phyloP scores from a whole-genome alignment of 495 filamentous ascomycete species.

The Podospora anserina region DNA sequence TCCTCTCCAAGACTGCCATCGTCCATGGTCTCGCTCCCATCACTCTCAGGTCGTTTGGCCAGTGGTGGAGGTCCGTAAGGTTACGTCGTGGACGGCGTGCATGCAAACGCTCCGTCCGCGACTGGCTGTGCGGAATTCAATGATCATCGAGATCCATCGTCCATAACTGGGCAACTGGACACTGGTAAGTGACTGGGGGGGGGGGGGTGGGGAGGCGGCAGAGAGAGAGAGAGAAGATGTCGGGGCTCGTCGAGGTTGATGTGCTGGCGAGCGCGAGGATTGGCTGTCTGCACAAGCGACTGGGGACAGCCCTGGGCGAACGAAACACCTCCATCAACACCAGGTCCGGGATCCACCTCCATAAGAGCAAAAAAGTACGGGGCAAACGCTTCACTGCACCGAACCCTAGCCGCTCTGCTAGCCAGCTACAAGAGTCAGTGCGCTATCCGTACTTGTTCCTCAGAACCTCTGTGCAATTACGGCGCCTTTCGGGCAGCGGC shows the following conservation, averaged over 20 bases:
- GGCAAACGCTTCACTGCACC: not conserved
- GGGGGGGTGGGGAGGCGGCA: no score
- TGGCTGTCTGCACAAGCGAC: conserved; percentile 26
- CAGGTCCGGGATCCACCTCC: conserved; percentile 1
- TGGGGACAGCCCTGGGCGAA: conserved; percentile 14
- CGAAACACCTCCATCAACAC: conserved; percentile 8
- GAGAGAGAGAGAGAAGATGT: conserved; percentile 5
- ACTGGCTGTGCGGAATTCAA: conserved; percentile 28
- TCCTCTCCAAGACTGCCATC: conserved; percentile 35
- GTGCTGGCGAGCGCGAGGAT: conserved; percentile 37
- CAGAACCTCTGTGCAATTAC: not conserved
- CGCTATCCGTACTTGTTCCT: not conserved
- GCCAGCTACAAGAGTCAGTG: not conserved
- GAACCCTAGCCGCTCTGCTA: conserved; percentile 1
- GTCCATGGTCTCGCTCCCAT: conserved; percentile 34
- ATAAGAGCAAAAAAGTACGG: not conserved
- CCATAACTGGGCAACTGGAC: conserved; percentile 12
- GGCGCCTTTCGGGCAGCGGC: not conserved
- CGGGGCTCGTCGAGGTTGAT: conserved; percentile 35
- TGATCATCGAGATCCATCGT: conserved; percentile 27
- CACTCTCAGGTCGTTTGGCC: not conserved
- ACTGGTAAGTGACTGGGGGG: conserved; percentile 13
- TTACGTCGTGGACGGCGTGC: conserved; percentile 9
- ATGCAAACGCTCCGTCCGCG: conserved; percentile 21
- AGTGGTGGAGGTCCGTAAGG: not conserved